These are phyloP conservation scores for Coniella lustricola DNA, from an alignment of 2,329 filamentous ascomycete species.

Conservation along the genomic window DNA sequence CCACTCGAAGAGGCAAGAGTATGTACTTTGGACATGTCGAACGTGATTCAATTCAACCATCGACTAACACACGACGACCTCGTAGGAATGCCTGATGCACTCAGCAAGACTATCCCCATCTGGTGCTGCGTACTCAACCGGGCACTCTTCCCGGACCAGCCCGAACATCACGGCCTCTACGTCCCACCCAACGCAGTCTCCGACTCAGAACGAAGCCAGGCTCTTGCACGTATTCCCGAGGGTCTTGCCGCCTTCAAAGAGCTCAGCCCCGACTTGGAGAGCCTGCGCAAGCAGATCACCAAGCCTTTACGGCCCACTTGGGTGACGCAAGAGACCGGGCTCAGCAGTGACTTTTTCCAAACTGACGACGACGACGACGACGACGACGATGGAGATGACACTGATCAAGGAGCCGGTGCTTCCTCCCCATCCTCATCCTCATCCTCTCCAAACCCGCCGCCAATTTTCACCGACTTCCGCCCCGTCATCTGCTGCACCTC, in stretches of 20 bases:
- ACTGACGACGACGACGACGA: conserved; percentile 5
- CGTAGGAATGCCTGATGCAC: conserved; percentile 80
- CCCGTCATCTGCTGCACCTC: conserved; percentile 81
- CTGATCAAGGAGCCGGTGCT: too few relatives aligned
- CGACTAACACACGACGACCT: neutral
- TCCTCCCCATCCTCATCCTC: too few relatives aligned
- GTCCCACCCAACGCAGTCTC: conserved; percentile 69
- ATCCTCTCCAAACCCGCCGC: neutral
- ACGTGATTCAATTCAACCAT: neutral
- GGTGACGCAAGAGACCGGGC: conserved; percentile 63
- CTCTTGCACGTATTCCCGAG: conserved; percentile 51
- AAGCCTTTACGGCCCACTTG: conserved; percentile 75
- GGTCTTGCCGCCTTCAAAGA: conserved; percentile 46
- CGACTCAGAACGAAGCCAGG: conserved; percentile 71
- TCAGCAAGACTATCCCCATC: conserved; percentile 88
- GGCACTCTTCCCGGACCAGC: conserved; percentile 59
- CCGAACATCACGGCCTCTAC: conserved; percentile 46
- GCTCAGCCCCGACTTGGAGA: conserved; percentile 53
- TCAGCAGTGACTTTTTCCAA: conserved; percentile 28
- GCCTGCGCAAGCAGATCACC: conserved; percentile 48
- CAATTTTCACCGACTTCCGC: conserved; percentile 52
- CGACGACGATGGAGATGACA: neutral
- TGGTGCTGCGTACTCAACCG: conserved; percentile 87
- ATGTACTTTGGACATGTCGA: conserved; percentile 23
- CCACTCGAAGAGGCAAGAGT: conserved; percentile 84